Conservation (phyloP, 139 green algal genomes). For the Coelastrella sp. region DNA sequence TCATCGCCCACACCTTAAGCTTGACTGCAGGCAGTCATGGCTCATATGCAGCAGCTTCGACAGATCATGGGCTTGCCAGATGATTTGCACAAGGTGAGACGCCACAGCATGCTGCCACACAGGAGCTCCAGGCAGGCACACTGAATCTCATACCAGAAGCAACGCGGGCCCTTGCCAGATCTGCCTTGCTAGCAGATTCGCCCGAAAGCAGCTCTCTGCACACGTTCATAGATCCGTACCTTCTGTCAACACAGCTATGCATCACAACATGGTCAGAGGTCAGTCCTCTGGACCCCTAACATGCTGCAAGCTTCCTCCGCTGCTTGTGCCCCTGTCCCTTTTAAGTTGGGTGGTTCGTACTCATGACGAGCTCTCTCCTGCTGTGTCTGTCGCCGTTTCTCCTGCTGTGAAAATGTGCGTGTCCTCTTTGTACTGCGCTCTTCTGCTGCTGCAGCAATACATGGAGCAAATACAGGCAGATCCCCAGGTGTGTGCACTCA, state of each 20-base stretch:
- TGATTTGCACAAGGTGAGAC: constrained; percentile 41
- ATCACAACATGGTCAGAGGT: too few species aligned
- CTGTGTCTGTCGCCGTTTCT: too few species aligned
- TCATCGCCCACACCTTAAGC: neutral
- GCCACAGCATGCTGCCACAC: neutral
- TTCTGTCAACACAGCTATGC: too few species aligned
- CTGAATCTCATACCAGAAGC: neutral
- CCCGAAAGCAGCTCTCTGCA: neutral
- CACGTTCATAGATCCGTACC: too few species aligned
- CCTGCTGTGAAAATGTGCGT: too few species aligned
- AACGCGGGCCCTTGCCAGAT: neutral
- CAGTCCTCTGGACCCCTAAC: too few species aligned
- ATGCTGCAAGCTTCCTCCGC: too few species aligned
- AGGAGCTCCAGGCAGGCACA: neutral
- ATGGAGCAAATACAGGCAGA: constrained; percentile 38
- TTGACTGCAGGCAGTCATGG: constrained; percentile 16
- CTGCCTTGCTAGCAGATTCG: neutral
- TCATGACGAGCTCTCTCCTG: too few species aligned
- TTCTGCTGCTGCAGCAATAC: constrained; percentile 26
- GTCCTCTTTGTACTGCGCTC: neutral
- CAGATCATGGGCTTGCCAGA: constrained; percentile 43
- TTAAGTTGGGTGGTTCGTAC: too few species aligned
- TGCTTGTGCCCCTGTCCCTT: too few species aligned
- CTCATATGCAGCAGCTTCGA: constrained; percentile 41
- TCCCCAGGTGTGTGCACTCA: constrained; percentile 36